phyloP scores from a whole-genome alignment of 164 flowering plant species.

The Umbilicus rupestris region DNA sequence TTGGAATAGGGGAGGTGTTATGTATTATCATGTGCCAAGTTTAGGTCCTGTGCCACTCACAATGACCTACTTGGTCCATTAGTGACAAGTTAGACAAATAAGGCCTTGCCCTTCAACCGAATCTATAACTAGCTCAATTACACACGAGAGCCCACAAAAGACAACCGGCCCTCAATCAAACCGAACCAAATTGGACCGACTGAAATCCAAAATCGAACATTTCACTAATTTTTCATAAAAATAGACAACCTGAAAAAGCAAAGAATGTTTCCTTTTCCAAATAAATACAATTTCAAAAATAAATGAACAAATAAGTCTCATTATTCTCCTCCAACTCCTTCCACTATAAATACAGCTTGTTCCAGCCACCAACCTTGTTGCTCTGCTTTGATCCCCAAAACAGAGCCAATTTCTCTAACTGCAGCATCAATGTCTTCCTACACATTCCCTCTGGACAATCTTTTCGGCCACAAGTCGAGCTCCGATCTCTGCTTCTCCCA shows the following conservation, averaged over 20 bases:
- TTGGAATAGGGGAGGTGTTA: too few relatives aligned
- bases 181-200: neutral
- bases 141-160: too few relatives aligned
- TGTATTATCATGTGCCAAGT: too few relatives aligned
- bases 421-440: slow-evolving; percentile 3
- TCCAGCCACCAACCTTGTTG: slow-evolving; percentile 6
- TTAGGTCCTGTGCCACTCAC: too few relatives aligned
- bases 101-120: too few relatives aligned
- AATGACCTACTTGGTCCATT: too few relatives aligned
- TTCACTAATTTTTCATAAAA: neutral
- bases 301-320: neutral
- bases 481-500: neutral
- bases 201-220: neutral
- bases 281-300: neutral
- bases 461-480: neutral
- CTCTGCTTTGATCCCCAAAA: neutral
- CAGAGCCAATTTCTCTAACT: neutral
- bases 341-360: neutral
- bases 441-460: neutral
- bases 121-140: too few relatives aligned
- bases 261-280: neutral
- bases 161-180: neutral
- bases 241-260: neutral
- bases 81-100: too few relatives aligned
- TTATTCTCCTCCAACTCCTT: slow-evolving; percentile 1